These are phyloP conservation scores for Pythium brassicae DNA, from an alignment of 352 stramenopile species.

Conservation along the genomic window DNA sequence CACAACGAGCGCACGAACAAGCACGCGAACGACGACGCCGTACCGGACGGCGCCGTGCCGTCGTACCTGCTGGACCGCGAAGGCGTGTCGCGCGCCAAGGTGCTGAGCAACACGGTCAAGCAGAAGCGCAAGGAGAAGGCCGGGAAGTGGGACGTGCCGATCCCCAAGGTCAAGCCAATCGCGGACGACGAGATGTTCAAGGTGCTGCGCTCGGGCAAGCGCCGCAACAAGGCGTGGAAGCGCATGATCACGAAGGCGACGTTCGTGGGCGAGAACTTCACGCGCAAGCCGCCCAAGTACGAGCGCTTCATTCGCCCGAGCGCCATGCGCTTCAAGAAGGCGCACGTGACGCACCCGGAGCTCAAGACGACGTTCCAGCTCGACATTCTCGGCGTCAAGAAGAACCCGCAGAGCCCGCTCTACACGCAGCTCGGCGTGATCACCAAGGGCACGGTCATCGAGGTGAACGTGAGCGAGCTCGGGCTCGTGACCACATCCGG, in stretches of 20 bases:
- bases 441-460: slow-evolving; percentile 99
- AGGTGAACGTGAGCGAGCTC: slow-evolving; percentile 99
- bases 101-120: slow-evolving; percentile 99
- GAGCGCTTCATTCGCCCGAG: slow-evolving; percentile 99
- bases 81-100: slow-evolving; percentile 97
- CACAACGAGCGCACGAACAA: slow-evolving; percentile 99
- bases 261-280: slow-evolving; percentile 99
- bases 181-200: slow-evolving; percentile 99
- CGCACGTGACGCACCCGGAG: slow-evolving; percentile 99
- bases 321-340: slow-evolving; percentile 99
- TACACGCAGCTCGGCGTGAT: slow-evolving; percentile 99
- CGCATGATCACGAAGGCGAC: slow-evolving; percentile 92
- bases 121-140: slow-evolving; percentile 99
- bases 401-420: slow-evolving; percentile 97
- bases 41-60: slow-evolving; percentile 95
- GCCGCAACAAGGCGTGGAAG: slow-evolving; percentile 92
- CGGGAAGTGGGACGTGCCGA: slow-evolving; percentile 99
- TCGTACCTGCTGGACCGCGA: slow-evolving; percentile 99
- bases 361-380: slow-evolving; percentile 99
- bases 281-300: slow-evolving; percentile 99
- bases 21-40: slow-evolving; percentile 97
- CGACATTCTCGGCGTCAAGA: slow-evolving; percentile 99
- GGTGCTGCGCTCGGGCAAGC: slow-evolving; percentile 96
- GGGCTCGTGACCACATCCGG: slow-evolving; percentile 98
- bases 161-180: slow-evolving; percentile 98